These are phyloP conservation scores for Pseudonitzschia multistriata DNA, from an alignment of 108 stramenopile species.

Conservation along the genomic window DNA sequence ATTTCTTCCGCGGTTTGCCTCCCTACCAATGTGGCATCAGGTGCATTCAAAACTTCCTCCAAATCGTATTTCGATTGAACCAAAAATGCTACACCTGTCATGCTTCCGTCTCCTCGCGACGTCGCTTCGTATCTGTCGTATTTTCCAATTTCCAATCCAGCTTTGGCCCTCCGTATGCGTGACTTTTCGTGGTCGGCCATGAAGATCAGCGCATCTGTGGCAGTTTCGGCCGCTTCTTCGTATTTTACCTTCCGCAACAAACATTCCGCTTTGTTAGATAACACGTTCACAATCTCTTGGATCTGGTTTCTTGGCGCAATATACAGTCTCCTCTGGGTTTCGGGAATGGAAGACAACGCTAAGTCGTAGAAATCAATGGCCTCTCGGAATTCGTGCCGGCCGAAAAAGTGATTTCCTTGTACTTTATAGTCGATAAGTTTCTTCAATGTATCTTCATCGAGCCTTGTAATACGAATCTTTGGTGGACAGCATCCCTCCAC, in stretches of 20 bases:
- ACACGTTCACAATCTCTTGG: conserved; percentile 1
- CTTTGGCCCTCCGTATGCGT: conserved; percentile 2
- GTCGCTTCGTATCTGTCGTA: conserved; percentile 4
- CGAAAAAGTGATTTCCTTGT: background rate
- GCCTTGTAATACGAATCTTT: background rate
- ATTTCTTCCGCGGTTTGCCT: background rate
- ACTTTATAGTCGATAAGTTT: background rate
- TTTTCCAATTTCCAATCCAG: background rate
- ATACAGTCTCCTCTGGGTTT: background rate
- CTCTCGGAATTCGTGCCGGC: background rate
- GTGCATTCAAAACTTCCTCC: conserved; percentile 1
- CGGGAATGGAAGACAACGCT: background rate
- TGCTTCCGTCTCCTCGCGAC: background rate
- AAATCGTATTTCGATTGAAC: conserved; percentile 1
- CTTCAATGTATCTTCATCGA: conserved; percentile 5
- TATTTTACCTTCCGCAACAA: background rate
- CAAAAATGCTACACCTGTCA: conserved; percentile 2
- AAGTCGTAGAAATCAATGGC: background rate
- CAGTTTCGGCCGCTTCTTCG: conserved; percentile 9
- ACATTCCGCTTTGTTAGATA: conserved; percentile 12
- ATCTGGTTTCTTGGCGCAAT: conserved; percentile 5
- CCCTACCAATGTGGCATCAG: background rate
- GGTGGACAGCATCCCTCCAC: conserved; percentile 1
- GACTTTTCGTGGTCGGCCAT: conserved; percentile 1
- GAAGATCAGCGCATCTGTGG: conserved; percentile 2